These are phyloP conservation scores for Jamesozyma jinghongensis DNA, from an alignment of 805 yeast species.

Conservation along the genomic window DNA sequence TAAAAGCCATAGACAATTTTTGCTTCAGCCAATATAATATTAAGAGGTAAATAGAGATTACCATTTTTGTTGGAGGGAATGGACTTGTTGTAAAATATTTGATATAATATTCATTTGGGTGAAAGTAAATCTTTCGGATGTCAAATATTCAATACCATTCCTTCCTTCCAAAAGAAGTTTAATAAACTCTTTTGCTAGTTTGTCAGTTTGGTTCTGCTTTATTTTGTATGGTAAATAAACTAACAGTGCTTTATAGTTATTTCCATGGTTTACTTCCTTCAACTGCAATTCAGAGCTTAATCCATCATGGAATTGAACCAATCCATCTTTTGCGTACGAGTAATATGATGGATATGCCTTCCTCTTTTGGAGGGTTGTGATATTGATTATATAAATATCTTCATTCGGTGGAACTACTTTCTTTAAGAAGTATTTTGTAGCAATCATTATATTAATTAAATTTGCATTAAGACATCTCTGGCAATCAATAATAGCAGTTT, in stretches of 20 bases:
- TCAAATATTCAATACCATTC: slow-evolving; percentile 5
- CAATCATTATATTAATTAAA: slow-evolving; percentile 17
- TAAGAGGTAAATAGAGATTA: not conserved
- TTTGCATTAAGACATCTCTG: slow-evolving; percentile 11
- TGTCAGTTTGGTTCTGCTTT: slow-evolving; percentile 1
- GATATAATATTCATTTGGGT: not conserved
- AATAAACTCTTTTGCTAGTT: slow-evolving; percentile 5
- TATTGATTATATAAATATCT: slow-evolving; percentile 14
- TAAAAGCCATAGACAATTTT: slow-evolving; percentile 14
- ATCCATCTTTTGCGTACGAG: slow-evolving; percentile 14
- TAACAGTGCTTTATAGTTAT: not conserved
- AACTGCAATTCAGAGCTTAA: slow-evolving; percentile 14
- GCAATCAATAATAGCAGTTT: slow-evolving; percentile 4
- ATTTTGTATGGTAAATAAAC: not conserved
- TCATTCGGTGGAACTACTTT: slow-evolving; percentile 6
- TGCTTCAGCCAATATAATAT: slow-evolving; percentile 7
- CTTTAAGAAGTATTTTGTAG: slow-evolving; percentile 14
- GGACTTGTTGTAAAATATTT: not conserved
- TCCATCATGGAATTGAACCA: slow-evolving; percentile 23
- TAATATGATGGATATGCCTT: slow-evolving; percentile 3
- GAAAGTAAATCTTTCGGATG: not conserved
- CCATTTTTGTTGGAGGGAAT: slow-evolving; percentile 3
- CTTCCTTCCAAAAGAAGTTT: slow-evolving; percentile 12
- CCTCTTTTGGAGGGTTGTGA: slow-evolving; percentile 6
- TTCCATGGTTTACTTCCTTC: slow-evolving; percentile 2